A percentile compares a stretch with the other conserved stretches of the same genome.
Evolutionary conservation across 257 asterid species (phyloP).

Genomic region (Lycium ferocissimum): DNA sequence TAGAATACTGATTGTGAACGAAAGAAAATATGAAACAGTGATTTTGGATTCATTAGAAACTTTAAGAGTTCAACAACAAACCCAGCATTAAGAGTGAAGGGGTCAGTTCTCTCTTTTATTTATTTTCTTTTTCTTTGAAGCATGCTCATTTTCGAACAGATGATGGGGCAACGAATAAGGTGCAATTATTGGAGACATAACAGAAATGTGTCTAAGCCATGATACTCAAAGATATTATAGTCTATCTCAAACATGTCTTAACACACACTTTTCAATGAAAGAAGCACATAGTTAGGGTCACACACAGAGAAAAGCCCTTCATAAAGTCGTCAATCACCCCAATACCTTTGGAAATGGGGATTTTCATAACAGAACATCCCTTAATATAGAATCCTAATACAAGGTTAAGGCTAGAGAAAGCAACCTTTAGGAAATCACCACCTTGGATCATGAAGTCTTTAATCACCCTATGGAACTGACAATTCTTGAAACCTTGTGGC

Average conservation of each 20-base stretch:
- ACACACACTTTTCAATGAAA: background rate
- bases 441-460: slow-evolving; percentile 98
- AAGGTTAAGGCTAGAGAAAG: slow-evolving; percentile 21
- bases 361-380: background rate
- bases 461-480: slow-evolving; percentile 93
- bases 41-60: background rate
- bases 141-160: background rate
- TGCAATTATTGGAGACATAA: background rate
- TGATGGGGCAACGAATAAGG: background rate
- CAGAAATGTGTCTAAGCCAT: background rate
- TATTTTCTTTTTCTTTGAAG: background rate
- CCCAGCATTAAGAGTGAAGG: background rate
- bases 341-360: slow-evolving; percentile 12
- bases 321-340: background rate
- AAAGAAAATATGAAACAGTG: background rate
- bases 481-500: slow-evolving; percentile 88
- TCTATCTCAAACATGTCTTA: background rate
- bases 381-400: background rate
- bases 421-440: slow-evolving; percentile 96
- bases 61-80: background rate
- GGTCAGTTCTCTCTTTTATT: slow-evolving; percentile 12
- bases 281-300: background rate
- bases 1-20: background rate
- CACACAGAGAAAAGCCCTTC: background rate
- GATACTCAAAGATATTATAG: background rate